These are phyloP conservation scores for Wallacemonas sp. DNA, from an alignment of 208 protist species.

Conservation along the genomic window DNA sequence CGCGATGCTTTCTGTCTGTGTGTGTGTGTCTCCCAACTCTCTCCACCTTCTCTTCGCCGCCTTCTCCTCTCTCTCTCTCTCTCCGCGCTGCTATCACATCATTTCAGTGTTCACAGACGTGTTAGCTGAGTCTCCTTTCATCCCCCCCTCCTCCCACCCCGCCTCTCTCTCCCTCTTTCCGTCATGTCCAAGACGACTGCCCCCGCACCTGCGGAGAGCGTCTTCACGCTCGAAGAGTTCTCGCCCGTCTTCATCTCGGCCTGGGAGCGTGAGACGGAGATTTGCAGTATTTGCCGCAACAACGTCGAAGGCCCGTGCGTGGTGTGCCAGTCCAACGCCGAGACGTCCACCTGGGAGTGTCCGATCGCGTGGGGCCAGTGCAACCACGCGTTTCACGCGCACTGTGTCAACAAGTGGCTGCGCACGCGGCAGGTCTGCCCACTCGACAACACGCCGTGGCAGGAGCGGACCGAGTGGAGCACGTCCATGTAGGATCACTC, in stretches of 20 bases:
- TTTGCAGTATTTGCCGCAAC: slow-evolving; percentile 98
- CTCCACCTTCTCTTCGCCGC: too few species aligned
- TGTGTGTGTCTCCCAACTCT: too few species aligned
- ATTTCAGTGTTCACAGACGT: too few species aligned
- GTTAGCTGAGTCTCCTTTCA: too few species aligned
- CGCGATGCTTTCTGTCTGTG: too few species aligned
- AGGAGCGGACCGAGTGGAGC: slow-evolving; percentile 76
- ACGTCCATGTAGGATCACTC: too few species aligned
- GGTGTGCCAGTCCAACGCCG: slow-evolving; percentile 93
- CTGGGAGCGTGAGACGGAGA: slow-evolving; percentile 96
- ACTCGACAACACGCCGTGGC: slow-evolving; percentile 95
- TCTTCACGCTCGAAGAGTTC: slow-evolving; percentile 91
- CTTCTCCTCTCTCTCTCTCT: too few species aligned
- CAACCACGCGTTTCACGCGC: slow-evolving; percentile 98
- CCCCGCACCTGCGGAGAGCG: too few species aligned
- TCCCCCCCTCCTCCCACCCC: too few species aligned
- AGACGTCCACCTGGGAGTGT: slow-evolving; percentile 72
- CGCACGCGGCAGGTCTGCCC: slow-evolving; percentile 97
- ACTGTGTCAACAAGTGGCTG: slow-evolving; percentile 99
- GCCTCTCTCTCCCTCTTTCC: too few species aligned
- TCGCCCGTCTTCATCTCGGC: slow-evolving; percentile 96
- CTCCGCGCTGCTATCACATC: too few species aligned
- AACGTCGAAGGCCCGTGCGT: slow-evolving; percentile 98
- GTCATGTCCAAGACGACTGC: too few species aligned
- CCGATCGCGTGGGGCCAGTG: slow-evolving; percentile 97